Base-by-base conservation (phyloP, 345 rosid genomes). In the Rhizophora mangle region DNA sequence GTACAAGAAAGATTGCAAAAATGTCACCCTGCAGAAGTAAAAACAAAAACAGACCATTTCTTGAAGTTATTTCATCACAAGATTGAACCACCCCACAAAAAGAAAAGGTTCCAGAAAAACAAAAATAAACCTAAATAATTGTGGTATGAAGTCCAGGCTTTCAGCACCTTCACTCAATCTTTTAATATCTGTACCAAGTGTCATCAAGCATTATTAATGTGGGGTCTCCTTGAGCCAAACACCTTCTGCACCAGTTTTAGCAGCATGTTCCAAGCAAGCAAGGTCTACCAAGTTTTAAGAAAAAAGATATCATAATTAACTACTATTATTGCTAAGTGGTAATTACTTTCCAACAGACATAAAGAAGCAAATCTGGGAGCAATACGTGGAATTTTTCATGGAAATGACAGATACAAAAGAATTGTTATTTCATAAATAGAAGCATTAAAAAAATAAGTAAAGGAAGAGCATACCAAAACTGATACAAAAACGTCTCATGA, bases 231-330 rank as follows among this genome's bases (percentile, higher is more conserved):
- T 94, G 36, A 91, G 86, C 55, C 98, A 85, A 73, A 91, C 93
- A 75, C 98, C 98, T 78, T 94, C 98, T 49, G 98, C 98, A 39
- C 98, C 98, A 26, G 98, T 94, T 86, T 94, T 94, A 64, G 96
- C 89, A 47, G 97, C 98, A 59, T 97, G 89, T 78, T 94, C 98
- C 63, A 97, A 94, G 74, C 98, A 97, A 79, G 97, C 98, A 75
- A 94, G 89, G 76, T 91, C 97, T 60, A 91, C 98, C 82, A 94
- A 82, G 78, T 94, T 94, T 97, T 94, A 77, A 19, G 51, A 27
- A 60, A 78, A 49, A 51, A 76, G 36, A 74, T 31, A 77, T 24
- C 18, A 68, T 63, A 24, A 52, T 49, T 58, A 56, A 49, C 32
- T 31, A 49, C 47, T 70, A 69, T 68, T 34, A 34, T 34, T 6